phyloP scores from a whole-genome alignment of 2,329 filamentous ascomycete species.

The Hypoxylon rubiginosum region DNA sequence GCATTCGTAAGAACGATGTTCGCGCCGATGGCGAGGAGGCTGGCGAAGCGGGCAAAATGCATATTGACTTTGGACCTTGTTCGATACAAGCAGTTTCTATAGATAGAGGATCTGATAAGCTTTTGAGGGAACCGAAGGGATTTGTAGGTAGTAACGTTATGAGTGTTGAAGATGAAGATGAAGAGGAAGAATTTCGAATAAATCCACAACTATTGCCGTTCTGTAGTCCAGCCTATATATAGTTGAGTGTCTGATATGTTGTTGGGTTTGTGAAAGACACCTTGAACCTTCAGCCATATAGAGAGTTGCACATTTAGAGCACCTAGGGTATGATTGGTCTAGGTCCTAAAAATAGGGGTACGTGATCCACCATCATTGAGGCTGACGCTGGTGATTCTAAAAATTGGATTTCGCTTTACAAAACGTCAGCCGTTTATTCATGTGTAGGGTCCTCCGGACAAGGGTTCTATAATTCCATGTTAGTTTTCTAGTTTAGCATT shows the following conservation, averaged over 20 bases:
- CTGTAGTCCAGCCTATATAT: slow-evolving; percentile 4
- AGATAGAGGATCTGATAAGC: neutral
- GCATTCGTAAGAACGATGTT: slow-evolving; percentile 1
- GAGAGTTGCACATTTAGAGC: too few relatives aligned
- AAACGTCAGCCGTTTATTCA: too few relatives aligned
- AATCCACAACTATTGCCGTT: slow-evolving; percentile 1
- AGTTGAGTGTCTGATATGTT: neutral
- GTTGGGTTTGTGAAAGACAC: neutral
- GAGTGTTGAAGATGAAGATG: slow-evolving; percentile 1
- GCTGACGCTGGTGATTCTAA: neutral
- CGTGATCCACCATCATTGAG: neutral
- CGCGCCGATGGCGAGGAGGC: slow-evolving; percentile 4
- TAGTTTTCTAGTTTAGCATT: neutral
- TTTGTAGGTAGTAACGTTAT: slow-evolving; percentile 4
- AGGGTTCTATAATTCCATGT: too few relatives aligned
- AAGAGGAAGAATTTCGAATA: neutral
- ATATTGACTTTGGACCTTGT: slow-evolving; percentile 2
- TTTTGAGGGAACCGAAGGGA: neutral
- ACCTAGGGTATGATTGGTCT: too few relatives aligned
- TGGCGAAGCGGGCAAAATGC: slow-evolving; percentile 4
- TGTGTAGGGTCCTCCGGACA: too few relatives aligned
- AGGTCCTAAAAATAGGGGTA: neutral
- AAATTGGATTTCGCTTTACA: neutral
- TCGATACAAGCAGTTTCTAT: neutral
- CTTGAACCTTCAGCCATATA: neutral